Conservation (phyloP, 2,329 filamentous ascomycete species). For the Xylaria sp. region DNA sequence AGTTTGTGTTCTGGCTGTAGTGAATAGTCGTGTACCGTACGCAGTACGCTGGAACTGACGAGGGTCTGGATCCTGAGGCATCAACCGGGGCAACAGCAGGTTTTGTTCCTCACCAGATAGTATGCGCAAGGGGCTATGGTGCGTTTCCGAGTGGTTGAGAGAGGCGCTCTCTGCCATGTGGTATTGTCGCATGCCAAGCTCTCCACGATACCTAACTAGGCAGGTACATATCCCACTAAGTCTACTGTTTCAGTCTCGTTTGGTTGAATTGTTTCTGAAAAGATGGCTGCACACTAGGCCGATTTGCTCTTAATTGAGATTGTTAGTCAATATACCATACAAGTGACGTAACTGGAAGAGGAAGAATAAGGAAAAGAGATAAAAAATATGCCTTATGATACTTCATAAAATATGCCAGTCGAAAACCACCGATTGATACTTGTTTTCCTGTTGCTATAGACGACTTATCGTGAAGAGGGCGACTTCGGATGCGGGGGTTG, state of each 20-base stretch:
- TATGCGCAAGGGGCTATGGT: conserved; percentile 30
- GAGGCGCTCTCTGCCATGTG: conserved; percentile 27
- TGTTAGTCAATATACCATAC: not conserved
- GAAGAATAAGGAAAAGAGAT: not conserved
- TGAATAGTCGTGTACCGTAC: too few species aligned
- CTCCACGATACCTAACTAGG: conserved; percentile 25
- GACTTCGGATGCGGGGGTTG: conserved; percentile 11
- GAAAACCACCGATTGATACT: not conserved
- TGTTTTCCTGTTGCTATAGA: not conserved
- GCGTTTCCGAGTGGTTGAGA: conserved; percentile 33
- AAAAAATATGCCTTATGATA: not conserved
- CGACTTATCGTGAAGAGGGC: not conserved
- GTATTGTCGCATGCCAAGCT: conserved; percentile 35
- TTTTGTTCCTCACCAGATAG: conserved; percentile 1
- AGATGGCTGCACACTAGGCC: not conserved
- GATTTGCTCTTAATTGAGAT: not conserved
- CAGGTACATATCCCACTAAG: conserved; percentile 13
- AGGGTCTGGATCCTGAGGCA: conserved; percentile 13
- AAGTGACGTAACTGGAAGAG: not conserved
- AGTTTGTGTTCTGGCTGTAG: not conserved
- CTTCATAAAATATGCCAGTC: not conserved
- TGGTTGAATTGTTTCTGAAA: conserved; percentile 13
- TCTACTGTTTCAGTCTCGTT: conserved; percentile 16
- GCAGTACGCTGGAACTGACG: not conserved
- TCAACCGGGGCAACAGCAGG: not conserved